Conservation (phyloP, 2,329 filamentous ascomycete species). For the Aspergillus thermomutatus region DNA sequence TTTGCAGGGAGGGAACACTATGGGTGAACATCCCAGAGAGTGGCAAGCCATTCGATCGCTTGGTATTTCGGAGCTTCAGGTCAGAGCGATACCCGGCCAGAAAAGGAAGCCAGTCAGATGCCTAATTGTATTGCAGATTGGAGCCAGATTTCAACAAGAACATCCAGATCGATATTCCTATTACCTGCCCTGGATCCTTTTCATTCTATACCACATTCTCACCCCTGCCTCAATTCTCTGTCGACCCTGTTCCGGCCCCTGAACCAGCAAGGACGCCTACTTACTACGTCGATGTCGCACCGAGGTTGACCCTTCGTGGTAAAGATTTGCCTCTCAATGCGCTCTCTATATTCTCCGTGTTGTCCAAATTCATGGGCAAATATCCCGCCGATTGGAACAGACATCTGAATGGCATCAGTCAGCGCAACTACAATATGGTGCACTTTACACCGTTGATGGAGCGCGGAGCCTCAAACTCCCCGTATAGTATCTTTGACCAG, state of each 20-base stretch:
- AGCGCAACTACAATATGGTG: constrained; percentile 96
- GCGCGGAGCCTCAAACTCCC: constrained; percentile 87
- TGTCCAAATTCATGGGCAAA: constrained; percentile 97
- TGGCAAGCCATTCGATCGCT: constrained; percentile 71
- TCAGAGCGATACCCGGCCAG: constrained; percentile 45
- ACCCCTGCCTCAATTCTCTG: constrained; percentile 74
- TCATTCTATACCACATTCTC: constrained; percentile 92
- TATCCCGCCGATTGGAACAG: constrained; percentile 88
- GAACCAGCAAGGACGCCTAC: constrained; percentile 66
- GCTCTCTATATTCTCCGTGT: constrained; percentile 85
- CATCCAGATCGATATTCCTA: constrained; percentile 84
- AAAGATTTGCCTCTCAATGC: constrained; percentile 76
- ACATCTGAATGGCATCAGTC: constrained; percentile 81
- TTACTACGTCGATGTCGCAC: constrained; percentile 94
- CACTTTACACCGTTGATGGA: constrained; percentile 94
- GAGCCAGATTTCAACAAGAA: constrained; percentile 88
- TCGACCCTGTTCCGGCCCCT: constrained; percentile 48
- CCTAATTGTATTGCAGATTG: constrained; percentile 51
- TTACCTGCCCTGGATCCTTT: constrained; percentile 80
- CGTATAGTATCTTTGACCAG: constrained; percentile 95
- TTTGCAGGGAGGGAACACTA: constrained; percentile 88
- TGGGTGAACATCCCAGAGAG: constrained; percentile 92
- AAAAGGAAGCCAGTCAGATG: constrained; percentile 7
- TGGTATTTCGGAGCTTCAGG: constrained; percentile 85
- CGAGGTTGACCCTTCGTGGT: constrained; percentile 70